phyloP scores from a whole-genome alignment of 2,329 filamentous ascomycete species.

The Phoma sp. region DNA sequence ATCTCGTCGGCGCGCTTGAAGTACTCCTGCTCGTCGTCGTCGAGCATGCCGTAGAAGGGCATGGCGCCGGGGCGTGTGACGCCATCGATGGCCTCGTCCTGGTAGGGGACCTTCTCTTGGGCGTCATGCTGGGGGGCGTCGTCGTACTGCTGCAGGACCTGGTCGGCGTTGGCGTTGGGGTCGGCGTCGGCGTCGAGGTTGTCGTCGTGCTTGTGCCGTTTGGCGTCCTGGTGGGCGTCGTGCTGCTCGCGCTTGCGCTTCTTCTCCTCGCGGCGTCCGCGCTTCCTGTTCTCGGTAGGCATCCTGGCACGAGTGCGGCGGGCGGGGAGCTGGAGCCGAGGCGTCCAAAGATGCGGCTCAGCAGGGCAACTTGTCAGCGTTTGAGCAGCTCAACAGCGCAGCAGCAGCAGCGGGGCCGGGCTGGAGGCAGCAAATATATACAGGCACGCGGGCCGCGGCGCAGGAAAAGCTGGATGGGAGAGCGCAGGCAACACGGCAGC shows the following conservation, averaged over 20 bases:
- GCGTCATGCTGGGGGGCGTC: slow-evolving; percentile 17
- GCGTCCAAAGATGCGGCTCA: not conserved
- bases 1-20: slow-evolving; percentile 89
- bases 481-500: slow-evolving; percentile 9
- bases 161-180: slow-evolving; percentile 19
- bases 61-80: slow-evolving; percentile 58
- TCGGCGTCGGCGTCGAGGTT: slow-evolving; percentile 6
- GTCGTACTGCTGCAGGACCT: slow-evolving; percentile 17
- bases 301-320: slow-evolving; percentile 46
- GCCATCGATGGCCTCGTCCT: slow-evolving; percentile 38
- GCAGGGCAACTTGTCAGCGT: not conserved
- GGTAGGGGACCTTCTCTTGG: slow-evolving; percentile 20
- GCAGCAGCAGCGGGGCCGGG: not conserved
- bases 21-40: slow-evolving; percentile 93
- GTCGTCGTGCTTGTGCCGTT: slow-evolving; percentile 42
- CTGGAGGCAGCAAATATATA: not conserved
- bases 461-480: not conserved
- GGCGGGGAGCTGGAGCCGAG: slow-evolving; percentile 23
- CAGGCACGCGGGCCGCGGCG: slow-evolving; percentile 1
- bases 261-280: slow-evolving; percentile 61
- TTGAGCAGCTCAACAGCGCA: slow-evolving; percentile 14
- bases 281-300: slow-evolving; percentile 66
- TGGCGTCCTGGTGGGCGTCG: slow-evolving; percentile 45
- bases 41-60: slow-evolving; percentile 91
- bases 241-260: slow-evolving; percentile 58